These are phyloP conservation scores for Botryotinia convoluta DNA, from an alignment of 2,329 filamentous ascomycete genomes.

Conservation along the genomic window DNA sequence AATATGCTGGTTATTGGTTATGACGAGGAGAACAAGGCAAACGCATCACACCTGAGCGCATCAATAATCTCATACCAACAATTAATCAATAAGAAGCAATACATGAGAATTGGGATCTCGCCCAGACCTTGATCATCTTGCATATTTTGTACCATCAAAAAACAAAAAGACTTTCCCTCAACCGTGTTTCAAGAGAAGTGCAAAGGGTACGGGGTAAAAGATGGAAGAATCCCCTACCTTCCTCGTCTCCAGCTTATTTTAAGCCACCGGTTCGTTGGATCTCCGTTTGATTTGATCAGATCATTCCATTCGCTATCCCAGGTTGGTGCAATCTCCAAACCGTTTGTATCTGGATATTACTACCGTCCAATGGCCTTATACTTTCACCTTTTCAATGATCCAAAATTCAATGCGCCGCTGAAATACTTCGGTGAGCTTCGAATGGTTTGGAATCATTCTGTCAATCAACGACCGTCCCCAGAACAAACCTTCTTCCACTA, in stretches of 20 bases:
- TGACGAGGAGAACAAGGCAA: neutral
- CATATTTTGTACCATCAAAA: neutral
- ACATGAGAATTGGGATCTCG: neutral
- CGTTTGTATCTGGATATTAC: neutral
- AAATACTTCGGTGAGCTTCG: neutral
- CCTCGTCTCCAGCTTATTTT: neutral
- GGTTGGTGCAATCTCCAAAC: constrained; percentile 9
- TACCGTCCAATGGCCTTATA: neutral
- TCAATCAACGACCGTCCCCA: neutral
- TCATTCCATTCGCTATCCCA: neutral
- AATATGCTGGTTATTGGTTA: neutral
- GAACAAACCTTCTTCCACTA: neutral
- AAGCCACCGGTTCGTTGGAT: neutral
- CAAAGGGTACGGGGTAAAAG: neutral
- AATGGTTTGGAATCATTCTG: neutral
- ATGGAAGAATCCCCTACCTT: neutral
- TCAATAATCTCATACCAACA: neutral
- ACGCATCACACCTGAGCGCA: constrained; percentile 4
- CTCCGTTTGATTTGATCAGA: neutral
- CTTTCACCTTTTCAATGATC: neutral
- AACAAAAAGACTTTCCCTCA: neutral
- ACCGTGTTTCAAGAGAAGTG: constrained; percentile 8
- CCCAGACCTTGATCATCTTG: constrained; percentile 3
- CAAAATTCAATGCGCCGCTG: neutral
- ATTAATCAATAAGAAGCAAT: neutral